phyloP scores from a whole-genome alignment of 495 filamentous ascomycete genomes.

The Penicillium cinerascens region DNA sequence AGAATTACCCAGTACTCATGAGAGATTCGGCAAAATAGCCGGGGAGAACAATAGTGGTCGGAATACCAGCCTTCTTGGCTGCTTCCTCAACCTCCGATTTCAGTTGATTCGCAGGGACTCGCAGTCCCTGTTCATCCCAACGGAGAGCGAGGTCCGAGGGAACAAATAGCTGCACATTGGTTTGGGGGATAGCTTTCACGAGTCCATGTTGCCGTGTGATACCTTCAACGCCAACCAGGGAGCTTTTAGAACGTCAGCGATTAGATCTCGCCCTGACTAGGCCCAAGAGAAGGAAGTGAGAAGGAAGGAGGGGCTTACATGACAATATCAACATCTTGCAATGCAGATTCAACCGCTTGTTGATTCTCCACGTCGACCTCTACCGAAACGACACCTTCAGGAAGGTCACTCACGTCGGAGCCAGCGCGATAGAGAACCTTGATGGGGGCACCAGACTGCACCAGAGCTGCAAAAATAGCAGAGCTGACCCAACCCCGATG shows the following conservation, averaged over 20 bases:
- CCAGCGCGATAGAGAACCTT: conserved; percentile 16
- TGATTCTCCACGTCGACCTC: conserved; percentile 19
- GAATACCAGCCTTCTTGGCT: conserved; percentile 15
- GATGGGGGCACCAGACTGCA: conserved; percentile 15
- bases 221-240: conserved; percentile 19
- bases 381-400: conserved; percentile 3
- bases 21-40: conserved; percentile 20
- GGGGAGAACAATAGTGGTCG: conserved; percentile 13
- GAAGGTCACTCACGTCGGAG: conserved; percentile 13
- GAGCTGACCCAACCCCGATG: conserved; percentile 24
- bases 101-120: conserved; percentile 6
- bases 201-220: conserved; percentile 10
- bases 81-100: conserved; percentile 19
- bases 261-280: neutral
- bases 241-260: conserved; percentile 5
- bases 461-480: conserved; percentile 12
- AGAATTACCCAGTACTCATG: conserved; percentile 7
- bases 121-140: conserved; percentile 14
- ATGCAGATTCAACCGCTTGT: conserved; percentile 3
- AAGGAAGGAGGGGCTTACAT: conserved; percentile 7
- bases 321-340: conserved; percentile 24
- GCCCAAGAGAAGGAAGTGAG: no score
- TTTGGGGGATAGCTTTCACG: conserved; percentile 20
- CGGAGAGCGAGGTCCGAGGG: conserved; percentile 19
- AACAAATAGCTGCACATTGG: conserved; percentile 18